Evolutionary conservation across 2,329 filamentous ascomycete genomes (phyloP).

Genomic region (Colletotrichum viniferum): DNA sequence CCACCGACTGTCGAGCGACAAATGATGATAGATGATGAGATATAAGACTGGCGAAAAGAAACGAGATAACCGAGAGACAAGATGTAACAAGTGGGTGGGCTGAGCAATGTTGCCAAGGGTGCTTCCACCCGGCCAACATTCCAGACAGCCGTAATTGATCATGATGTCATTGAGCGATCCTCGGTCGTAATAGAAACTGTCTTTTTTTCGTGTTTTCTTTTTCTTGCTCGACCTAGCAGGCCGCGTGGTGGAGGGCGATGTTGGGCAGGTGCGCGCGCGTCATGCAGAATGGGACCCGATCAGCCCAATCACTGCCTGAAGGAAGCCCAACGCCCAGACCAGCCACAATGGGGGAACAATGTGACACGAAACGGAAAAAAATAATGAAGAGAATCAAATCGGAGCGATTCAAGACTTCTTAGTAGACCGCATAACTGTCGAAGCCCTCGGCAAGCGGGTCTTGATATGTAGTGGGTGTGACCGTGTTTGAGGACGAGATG

Average conservation of each 20-base stretch:
- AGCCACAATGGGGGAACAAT: background rate
- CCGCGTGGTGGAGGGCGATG: background rate
- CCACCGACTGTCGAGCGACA: conserved; percentile 1
- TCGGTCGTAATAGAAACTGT: background rate
- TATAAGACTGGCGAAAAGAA: background rate
- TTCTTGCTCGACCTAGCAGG: background rate
- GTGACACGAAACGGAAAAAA: background rate
- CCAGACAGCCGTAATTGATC: background rate
- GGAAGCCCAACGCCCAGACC: conserved; percentile 1
- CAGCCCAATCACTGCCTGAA: conserved; percentile 16
- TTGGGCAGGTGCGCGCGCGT: conserved; percentile 12
- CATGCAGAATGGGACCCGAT: background rate
- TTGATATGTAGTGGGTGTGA: conserved; percentile 17
- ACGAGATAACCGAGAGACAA: background rate
- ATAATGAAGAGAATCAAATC: background rate
- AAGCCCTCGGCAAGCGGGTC: conserved; percentile 1
- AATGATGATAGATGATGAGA: background rate
- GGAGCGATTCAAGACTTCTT: background rate
- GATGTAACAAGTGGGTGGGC: background rate
- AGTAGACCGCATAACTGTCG: conserved; percentile 7
- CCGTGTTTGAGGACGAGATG: conserved; percentile 20
- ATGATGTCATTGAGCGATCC: conserved; percentile 10
- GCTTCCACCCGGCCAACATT: background rate
- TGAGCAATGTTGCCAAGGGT: background rate
- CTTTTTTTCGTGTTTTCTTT: background rate